Base-by-base conservation (phyloP, 768 basidiomycete genomes). In the Psilocybe cyanescens region DNA sequence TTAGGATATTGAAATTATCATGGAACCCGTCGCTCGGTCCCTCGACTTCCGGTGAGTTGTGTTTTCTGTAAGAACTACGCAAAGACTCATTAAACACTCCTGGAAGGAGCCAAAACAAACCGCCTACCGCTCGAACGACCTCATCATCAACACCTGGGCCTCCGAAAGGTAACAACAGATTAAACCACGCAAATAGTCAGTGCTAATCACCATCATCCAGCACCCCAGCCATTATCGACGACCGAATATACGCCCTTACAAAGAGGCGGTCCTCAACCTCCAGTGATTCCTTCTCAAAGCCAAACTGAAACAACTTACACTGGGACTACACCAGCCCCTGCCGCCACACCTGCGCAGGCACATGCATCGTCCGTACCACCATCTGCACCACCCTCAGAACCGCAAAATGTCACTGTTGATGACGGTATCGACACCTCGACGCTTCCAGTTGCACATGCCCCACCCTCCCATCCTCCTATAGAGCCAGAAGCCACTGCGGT, bases 1-100 rank as follows among this genome's bases (percentile, higher is more conserved):
- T 45, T 60, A 94, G 90, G 89, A 97, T 71, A 82, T 97, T 64
- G 95, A 97, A 78, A 91, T 97, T 66, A 94, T 97, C 57, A 89
- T 94, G 86, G 93, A 97, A 68, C 87, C 87, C 2, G 79, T 87
- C 8, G 74, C 86, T 16, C 88, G 87, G 58, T 90, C 88, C 4
- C 75, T 91, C 17, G 92, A 94, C 76, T 86, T 94, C 68, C 83
- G 92, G 89, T 89, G 71, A 56, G 78, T 62, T 57, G 16, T 37
- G 17, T 62, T 44, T 64, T 39, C 19, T 6, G 17, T 53, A 35
- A 37, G 3, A 41, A 44, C 28, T 37, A 14, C 29, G 31, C 47
- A 28, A 39, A 7, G 5, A 11, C 14, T 55, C 50, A 28, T 47
- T 44, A 28, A 65, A 54, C 3, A 33, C 46, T 3, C 35, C 37